Conservation (phyloP, 768 basidiomycete genomes). For the Xerocomellus amylosporus region DNA sequence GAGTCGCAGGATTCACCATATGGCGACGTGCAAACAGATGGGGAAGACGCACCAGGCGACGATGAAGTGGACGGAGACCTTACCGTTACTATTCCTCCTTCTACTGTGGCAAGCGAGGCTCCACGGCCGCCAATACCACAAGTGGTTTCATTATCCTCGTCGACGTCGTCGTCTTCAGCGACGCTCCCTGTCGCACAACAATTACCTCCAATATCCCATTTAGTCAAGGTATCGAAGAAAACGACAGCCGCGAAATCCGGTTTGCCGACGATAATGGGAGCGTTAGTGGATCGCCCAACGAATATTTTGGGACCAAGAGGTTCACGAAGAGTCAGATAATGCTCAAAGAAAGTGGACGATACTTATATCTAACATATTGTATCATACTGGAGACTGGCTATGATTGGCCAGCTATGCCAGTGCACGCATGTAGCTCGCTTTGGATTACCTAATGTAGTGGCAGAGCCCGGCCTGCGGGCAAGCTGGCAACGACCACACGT, state of each 20-base stretch:
- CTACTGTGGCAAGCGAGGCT: background rate
- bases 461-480: no score
- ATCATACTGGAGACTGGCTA: background rate
- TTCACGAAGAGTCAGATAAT: slow-evolving; percentile 30
- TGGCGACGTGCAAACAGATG: slow-evolving; percentile 17
- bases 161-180: slow-evolving; percentile 39
- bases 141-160: slow-evolving; percentile 36
- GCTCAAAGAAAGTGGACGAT: background rate
- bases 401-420: no score
- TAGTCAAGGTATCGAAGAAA: slow-evolving; percentile 23
- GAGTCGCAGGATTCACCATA: slow-evolving; percentile 20
- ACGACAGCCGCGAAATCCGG: slow-evolving; percentile 18
- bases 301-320: slow-evolving; percentile 34
- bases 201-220: slow-evolving; percentile 1
- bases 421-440: background rate
- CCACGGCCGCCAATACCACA: slow-evolving; percentile 22
- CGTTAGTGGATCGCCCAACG: slow-evolving; percentile 33
- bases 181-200: slow-evolving; percentile 25
- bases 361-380: slow-evolving; percentile 15
- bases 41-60: slow-evolving; percentile 20
- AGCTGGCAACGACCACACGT: background rate
- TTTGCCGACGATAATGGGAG: slow-evolving; percentile 22
- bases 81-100: slow-evolving; percentile 19
- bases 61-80: slow-evolving; percentile 16
- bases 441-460: slow-evolving; percentile 24